Conservation (phyloP, 768 basidiomycete species). For the Pilatotrama ljubarskyi region DNA sequence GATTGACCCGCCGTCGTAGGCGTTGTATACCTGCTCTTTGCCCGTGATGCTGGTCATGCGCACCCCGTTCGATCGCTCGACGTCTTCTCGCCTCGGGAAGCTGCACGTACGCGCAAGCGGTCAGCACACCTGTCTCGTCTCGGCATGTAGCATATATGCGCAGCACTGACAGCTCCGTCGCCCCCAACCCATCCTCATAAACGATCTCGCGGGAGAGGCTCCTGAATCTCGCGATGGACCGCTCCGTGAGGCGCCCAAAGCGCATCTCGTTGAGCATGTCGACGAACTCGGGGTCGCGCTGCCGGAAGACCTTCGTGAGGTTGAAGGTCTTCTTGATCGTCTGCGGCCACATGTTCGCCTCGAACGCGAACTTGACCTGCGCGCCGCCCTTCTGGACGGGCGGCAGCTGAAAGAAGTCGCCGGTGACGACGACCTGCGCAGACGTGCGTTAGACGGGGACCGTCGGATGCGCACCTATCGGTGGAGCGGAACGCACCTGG, state of each 20-base stretch:
- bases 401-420: constrained; percentile 98
- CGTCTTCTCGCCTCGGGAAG: constrained; percentile 90
- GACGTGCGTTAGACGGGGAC: neutral
- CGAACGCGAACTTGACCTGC: constrained; percentile 87
- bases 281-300: constrained; percentile 79
- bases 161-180: constrained; percentile 81
- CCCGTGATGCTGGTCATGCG: constrained; percentile 66
- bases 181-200: constrained; percentile 79
- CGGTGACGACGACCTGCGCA: constrained; percentile 80
- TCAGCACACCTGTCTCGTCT: neutral
- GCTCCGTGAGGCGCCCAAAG: constrained; percentile 67
- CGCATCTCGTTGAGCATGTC: constrained; percentile 99
- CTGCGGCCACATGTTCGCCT: constrained; percentile 76
- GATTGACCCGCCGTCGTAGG: constrained; percentile 66
- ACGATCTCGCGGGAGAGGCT: constrained; percentile 65
- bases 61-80: constrained; percentile 76
- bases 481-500: constrained; percentile 51
- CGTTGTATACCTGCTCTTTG: constrained; percentile 50
- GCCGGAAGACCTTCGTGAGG: constrained; percentile 92
- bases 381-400: constrained; percentile 71
- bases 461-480: neutral
- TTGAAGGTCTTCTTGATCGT: constrained; percentile 84
- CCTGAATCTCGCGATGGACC: constrained; percentile 72
- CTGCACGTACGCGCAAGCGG: constrained; percentile 49
- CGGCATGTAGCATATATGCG: neutral